Base-by-base conservation (phyloP, 352 stramenopile genomes). In the Phytophthora agathidicida region DNA sequence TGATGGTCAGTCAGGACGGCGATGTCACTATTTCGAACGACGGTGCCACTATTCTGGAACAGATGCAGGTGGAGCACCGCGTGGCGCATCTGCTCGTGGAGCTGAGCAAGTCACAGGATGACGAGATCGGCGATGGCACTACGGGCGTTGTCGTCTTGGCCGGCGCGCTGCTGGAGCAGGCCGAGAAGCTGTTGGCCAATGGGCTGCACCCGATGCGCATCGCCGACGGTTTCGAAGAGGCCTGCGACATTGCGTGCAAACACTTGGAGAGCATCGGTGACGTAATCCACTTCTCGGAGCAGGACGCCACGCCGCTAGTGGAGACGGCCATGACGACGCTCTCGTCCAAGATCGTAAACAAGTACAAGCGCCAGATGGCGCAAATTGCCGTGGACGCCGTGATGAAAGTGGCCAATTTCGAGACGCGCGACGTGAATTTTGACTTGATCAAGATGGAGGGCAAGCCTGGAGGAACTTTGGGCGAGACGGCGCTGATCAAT, bases 21-120 rank as follows among this genome's bases (percentile, higher is more conserved):
- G 97, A 99, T 68, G 97, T 99, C 27, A 99, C 97, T 43, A 99
- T 99, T 70, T 99, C 97, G 55, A 99, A 99, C 75, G 98, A 99
- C 67, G 98, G 98, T 44, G 98, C 98, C 32, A 99, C 98, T 30
- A 99, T 99, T 72, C 84, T 99, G 43, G 86, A 98, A 63, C 96
- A 99, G 72, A 99, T 99, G 97, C 89, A 99, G 39, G 97, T 99
- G 19, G 91, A 99, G 77, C 97, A 99, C 80, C 93, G 97, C 57
- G 97, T 99, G 23, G 97, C 97, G 14, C 96, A 98, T 65, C 75
- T 99, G 64, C 89, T 99, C 47, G 98, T 99, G 38, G 97, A 99
- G 83, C 83, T 99, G 14, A 98, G 92, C 27, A 88, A 98, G 69
- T 99, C 95, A 28, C 98, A 99, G 83, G 98, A 99, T 82, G 96